Evolutionary conservation across 306 rosid genomes (phyloP), one percentile per base, ranked within the genome.

Genomic region (Lathyrus tuberosus): DNA sequence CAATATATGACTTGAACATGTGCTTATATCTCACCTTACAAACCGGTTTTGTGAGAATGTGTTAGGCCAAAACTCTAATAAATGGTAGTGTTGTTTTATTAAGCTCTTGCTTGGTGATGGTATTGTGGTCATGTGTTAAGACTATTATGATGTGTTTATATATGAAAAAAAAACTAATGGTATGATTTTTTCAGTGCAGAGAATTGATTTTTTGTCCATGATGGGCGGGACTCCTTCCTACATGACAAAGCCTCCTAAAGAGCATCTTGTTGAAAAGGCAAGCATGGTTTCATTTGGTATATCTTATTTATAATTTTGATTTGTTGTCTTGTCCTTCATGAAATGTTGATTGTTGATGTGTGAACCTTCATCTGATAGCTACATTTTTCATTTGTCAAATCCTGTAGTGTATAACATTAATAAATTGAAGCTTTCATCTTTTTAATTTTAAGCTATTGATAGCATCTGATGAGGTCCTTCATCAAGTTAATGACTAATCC

Each of bases 201-300:
- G 67, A 46, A 30, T 79, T 31, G 51, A 71, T 76, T 13, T 84
- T 7, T 44, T 88, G 75, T 67, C 84, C 10, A 80, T 67, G 6
- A 24, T 83, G 8, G 82, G 76, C 22, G 78, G 68, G 74, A 82
- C 90, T 35, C 87, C 88, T 2, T 42, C 15, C 72, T 86, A 74
- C 78, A 67, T 83, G 86, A 41, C 52, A 62, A 61, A 78, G 70
- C 88, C 96, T 80, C 97, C 96, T 0, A 79, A 92, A 81, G 96
- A 92, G 76, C 81, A 83, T 42, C 91, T 92, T 72, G 86, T 84
- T 52, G 96, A 92, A 73, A 85, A 63, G 90, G 96, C 75, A 69
- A 78, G 75, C 44, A 14, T 73, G 40, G 47, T 60, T 46, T 37
- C 24, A 35, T 68, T 42, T 33, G 62, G 28, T 33, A 18, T 64